phyloP scores from a whole-genome alignment of 2,329 filamentous ascomycete species.

The Neocatenulostroma microsporum region DNA sequence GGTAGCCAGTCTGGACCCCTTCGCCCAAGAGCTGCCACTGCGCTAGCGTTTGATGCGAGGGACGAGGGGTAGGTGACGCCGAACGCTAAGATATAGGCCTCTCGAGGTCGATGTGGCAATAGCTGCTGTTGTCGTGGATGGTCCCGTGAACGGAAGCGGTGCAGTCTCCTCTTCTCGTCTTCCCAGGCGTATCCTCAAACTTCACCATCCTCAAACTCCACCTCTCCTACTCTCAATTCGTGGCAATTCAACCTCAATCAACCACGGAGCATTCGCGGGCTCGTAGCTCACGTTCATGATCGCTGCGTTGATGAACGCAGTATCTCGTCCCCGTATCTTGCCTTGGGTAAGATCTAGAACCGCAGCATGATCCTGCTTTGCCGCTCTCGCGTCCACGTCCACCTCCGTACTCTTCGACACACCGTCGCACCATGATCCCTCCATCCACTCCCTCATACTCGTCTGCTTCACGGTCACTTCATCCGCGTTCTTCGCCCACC shows the following conservation, averaged over 20 bases:
- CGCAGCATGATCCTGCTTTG: slow-evolving; percentile 26
- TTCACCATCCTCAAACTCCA: no score
- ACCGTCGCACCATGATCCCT: slow-evolving; percentile 11
- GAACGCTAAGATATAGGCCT: no score
- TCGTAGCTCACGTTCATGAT: slow-evolving; percentile 46
- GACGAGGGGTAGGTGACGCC: no score
- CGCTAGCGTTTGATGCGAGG: no score
- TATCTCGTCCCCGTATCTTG: slow-evolving; percentile 43
- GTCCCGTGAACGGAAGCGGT: no score
- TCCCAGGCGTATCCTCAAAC: no score
- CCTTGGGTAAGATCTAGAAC: slow-evolving; percentile 21
- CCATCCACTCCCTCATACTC: slow-evolving; percentile 10
- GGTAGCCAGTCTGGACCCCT: no score
- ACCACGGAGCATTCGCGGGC: slow-evolving; percentile 47
- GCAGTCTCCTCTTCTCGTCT: no score
- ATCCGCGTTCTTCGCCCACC: slow-evolving; percentile 31
- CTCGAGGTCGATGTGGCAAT: no score
- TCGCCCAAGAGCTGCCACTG: no score
- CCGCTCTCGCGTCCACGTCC: slow-evolving; percentile 12
- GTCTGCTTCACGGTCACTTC: background rate
- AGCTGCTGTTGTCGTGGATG: no score
- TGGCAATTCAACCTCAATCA: slow-evolving; percentile 47
- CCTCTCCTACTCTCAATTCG: no score
- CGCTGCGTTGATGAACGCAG: slow-evolving; percentile 52
- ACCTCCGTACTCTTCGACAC: slow-evolving; percentile 15